Percentiles rank a stretch among this genome's conserved stretches.
These are phyloP conservation scores for Orbilia oligospora DNA, from an alignment of 2,329 filamentous ascomycete genomes.

Conservation along the genomic window DNA sequence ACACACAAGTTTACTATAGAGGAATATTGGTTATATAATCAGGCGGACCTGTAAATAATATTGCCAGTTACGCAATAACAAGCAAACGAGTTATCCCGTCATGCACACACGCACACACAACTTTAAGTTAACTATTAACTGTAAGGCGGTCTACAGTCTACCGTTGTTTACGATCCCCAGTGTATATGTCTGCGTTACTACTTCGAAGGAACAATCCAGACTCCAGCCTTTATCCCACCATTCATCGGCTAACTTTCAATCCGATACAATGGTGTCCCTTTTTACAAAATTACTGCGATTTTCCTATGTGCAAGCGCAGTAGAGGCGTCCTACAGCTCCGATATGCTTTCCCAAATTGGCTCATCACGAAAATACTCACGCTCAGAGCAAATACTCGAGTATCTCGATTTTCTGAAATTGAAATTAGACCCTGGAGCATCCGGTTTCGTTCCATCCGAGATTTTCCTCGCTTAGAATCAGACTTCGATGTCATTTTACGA, in stretches of 20 bases:
- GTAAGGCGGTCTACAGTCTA: not conserved
- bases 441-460: too few relatives aligned
- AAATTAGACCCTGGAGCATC: slow-evolving; percentile 8
- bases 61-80: too few relatives aligned
- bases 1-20: not conserved
- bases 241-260: slow-evolving; percentile 14
- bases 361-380: not conserved
- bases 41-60: too few relatives aligned
- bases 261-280: slow-evolving; percentile 10
- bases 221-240: not conserved
- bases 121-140: not conserved
- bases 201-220: not conserved
- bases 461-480: too few relatives aligned
- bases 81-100: too few relatives aligned
- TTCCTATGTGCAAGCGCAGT: not conserved
- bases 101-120: not conserved
- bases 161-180: not conserved
- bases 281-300: not conserved
- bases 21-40: too few relatives aligned
- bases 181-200: slow-evolving; percentile 7
- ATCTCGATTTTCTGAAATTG: not conserved
- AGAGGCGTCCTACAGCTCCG: not conserved
- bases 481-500: too few relatives aligned
- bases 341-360: slow-evolving; percentile 13
- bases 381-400: not conserved